Evolutionary conservation across 2,329 filamentous ascomycete genomes (phyloP).

Genomic region (Simplicillium sp.): DNA sequence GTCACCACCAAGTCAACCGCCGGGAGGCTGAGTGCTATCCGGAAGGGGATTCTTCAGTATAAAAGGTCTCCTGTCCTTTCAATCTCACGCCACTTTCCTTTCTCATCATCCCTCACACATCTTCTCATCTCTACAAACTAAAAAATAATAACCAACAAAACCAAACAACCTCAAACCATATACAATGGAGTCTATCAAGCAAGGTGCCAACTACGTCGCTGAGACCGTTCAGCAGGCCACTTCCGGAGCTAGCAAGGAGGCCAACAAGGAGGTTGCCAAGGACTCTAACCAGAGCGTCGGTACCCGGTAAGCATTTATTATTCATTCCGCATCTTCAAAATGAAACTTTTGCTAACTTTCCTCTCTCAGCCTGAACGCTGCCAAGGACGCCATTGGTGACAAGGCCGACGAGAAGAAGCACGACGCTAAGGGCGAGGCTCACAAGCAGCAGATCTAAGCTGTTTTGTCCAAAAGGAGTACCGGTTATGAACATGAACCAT

Average conservation of each 20-base stretch:
- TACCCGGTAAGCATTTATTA: conserved; percentile 38
- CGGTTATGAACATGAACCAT: neutral
- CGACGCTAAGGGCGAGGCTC: conserved; percentile 26
- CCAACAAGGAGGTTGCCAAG: conserved; percentile 62
- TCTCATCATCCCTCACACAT: conserved; percentile 2
- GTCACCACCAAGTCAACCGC: too few relatives aligned
- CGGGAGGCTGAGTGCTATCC: too few relatives aligned
- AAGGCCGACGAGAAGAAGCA: conserved; percentile 33
- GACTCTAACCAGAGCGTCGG: conserved; percentile 40
- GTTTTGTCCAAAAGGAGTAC: neutral
- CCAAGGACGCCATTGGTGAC: conserved; percentile 38
- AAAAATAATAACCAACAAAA: conserved; percentile 11
- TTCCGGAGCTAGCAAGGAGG: conserved; percentile 53
- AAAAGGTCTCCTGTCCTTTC: neutral
- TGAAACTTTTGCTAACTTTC: neutral
- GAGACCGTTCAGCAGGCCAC: conserved; percentile 51
- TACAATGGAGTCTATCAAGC: conserved; percentile 45
- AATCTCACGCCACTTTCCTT: conserved; percentile 6
- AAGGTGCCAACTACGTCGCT: conserved; percentile 57
- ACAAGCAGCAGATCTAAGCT: conserved; percentile 30
- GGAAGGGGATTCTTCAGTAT: neutral
- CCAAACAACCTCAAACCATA: conserved; percentile 10
- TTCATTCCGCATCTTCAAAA: too few relatives aligned
- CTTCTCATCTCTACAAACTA: conserved; percentile 9
- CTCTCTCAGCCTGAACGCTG: conserved; percentile 29